Base-by-base conservation (phyloP, 1,284 basidiomycete genomes). In the Fomitiporia mediterranea region DNA sequence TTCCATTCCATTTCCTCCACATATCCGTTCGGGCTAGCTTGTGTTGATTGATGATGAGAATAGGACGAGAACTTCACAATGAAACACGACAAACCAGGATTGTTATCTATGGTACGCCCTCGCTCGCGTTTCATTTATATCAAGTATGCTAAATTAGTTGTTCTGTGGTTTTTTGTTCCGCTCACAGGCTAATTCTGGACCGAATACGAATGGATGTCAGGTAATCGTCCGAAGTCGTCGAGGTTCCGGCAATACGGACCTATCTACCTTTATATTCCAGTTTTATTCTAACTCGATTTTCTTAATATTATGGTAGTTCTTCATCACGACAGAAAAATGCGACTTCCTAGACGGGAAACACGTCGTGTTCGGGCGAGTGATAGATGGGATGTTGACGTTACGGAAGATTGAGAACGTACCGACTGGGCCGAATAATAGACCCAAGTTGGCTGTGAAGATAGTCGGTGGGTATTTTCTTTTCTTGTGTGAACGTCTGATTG, bases 261-360 rank as follows among this genome's bases (percentile, higher is more conserved):
- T 27, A 19, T 30, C 51, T 27, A 39, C 4, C 6, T 13, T n/a
- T n/a, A 25, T 9, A 30, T 32, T 50, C n/a, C n/a, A n/a, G n/a
- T n/a, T 38, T 25, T 13, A 21, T 19, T n/a, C 25, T 50, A 30
- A 27, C 25, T 39, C 40, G n/a, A 38, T 32, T 39, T 37, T 13
- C 40, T 25, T 13, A n/a, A 19, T n/a, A 27, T 15, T 11, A 23
- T 58, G 44, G 15, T 65, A 97, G 84, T 99, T 99, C 77, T 99
- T 99, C 78, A 89, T 99, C 66, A 99, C 96, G 0, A 94, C 91
- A 0, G 92, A 87, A 13, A 89, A 91, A 58, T 95, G 94, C 61
- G 90, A 94, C 62, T 99, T 98, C 70, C 78, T 98, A 39, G 93
- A 98, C 67, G 89, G 89, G 52, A 98, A 97, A 68, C 94, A 98